Conservation (phyloP, 225 moss, liverwort and hornwort species). For the Sphagnum contortum region DNA sequence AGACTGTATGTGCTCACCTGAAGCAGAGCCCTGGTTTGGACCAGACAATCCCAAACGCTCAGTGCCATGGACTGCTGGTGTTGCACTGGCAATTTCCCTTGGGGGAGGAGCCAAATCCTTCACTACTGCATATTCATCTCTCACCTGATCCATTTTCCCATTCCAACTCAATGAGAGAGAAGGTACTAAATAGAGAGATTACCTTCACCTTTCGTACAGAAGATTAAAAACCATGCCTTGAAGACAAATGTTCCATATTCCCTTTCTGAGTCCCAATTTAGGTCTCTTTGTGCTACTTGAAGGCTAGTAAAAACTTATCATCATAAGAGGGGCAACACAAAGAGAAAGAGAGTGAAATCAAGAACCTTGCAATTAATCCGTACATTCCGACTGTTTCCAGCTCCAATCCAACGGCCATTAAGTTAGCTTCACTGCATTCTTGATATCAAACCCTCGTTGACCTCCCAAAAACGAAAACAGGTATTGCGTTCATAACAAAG, state of each 20-base stretch:
- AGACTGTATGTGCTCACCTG: no score
- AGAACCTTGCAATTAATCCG: conserved; percentile 66
- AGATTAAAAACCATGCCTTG: no score
- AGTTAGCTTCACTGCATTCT: no score
- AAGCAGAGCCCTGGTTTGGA: conserved; percentile 25
- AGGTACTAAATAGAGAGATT: no score
- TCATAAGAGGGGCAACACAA: not conserved
- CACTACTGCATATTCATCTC: conserved; percentile 69
- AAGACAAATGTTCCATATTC: no score
- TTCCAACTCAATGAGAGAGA: not conserved
- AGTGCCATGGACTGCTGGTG: conserved; percentile 43
- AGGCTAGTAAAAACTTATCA: no score
- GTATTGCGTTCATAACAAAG: no score
- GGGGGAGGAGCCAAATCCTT: conserved; percentile 44
- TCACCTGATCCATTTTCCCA: conserved; percentile 30
- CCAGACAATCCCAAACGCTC: conserved; percentile 45
- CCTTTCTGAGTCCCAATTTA: no score
- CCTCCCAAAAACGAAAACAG: not conserved
- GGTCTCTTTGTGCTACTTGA: no score
- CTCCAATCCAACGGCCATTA: conserved; percentile 1
- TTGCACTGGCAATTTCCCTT: conserved; percentile 41
- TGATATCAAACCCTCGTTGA: conserved; percentile 1
- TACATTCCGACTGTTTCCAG: conserved; percentile 50
- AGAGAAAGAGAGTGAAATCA: conserved; percentile 1
- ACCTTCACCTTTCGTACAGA: no score